Conservation (phyloP, 768 basidiomycete species). For the Boletales sp. region DNA sequence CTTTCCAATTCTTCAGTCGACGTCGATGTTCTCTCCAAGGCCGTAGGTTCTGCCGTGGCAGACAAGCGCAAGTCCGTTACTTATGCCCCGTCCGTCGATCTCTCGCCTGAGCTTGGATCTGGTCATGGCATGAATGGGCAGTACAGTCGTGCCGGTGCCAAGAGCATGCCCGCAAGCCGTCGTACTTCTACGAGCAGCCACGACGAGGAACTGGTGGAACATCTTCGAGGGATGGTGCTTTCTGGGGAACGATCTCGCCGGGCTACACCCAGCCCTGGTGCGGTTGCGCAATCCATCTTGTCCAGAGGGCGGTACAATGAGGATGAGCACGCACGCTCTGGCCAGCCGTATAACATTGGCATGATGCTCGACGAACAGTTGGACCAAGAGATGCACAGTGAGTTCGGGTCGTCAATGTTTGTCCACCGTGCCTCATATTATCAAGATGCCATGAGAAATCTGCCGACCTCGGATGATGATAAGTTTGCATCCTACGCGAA, state of each 20-base stretch:
- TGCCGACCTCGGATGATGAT: conserved; percentile 87
- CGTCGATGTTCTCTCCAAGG: conserved; percentile 60
- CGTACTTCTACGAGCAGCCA: conserved; percentile 85
- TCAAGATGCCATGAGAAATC: conserved; percentile 81
- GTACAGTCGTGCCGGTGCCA: conserved; percentile 72
- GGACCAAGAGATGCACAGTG: conserved; percentile 93
- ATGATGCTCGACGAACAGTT: conserved; percentile 93
- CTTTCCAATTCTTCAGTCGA: conserved; percentile 54
- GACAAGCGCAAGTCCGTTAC: conserved; percentile 88
- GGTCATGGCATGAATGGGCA: conserved; percentile 45
- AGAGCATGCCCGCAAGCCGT: conserved; percentile 91
- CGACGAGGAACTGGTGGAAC: conserved; percentile 76
- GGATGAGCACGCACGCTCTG: conserved; percentile 57
- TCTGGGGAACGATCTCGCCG: conserved; percentile 57
- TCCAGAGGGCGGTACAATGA: conserved; percentile 52
- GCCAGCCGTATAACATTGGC: conserved; percentile 71
- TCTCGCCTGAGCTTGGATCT: conserved; percentile 62
- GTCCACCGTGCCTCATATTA: conserved; percentile 15
- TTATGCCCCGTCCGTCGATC: conserved; percentile 73
- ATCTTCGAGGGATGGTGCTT: conserved; percentile 69
- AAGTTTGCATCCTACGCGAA: conserved; percentile 66
- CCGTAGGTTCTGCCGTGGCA: conserved; percentile 58
- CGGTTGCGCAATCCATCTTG: conserved; percentile 51
- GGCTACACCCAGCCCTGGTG: conserved; percentile 53
- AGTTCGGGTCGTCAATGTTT: conserved; percentile 28